These are phyloP conservation scores for Heterobasidion parviporum DNA, from an alignment of 1,284 basidiomycete genomes.

Conservation along the genomic window DNA sequence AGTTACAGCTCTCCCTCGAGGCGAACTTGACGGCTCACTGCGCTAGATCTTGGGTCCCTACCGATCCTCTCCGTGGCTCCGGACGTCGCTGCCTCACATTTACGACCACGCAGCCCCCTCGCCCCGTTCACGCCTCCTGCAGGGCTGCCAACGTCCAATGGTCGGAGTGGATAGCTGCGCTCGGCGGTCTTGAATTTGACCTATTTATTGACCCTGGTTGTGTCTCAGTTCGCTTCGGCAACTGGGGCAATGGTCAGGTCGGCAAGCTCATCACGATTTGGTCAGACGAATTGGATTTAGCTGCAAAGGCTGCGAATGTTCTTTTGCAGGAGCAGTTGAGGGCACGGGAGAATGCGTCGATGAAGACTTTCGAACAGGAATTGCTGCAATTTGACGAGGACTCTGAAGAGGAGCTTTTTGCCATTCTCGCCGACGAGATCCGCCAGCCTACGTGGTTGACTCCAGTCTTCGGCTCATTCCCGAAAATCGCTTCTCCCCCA, in stretches of 20 bases:
- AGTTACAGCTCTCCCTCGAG: slow-evolving; percentile 62
- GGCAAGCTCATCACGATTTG: slow-evolving; percentile 51
- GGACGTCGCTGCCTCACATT: slow-evolving; percentile 67
- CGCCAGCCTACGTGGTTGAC: slow-evolving; percentile 59
- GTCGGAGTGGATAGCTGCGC: slow-evolving; percentile 64
- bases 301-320: slow-evolving; percentile 10
- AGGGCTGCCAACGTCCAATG: slow-evolving; percentile 60
- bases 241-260: slow-evolving; percentile 23
- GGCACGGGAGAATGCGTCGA: slow-evolving; percentile 22
- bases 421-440: slow-evolving; percentile 63
- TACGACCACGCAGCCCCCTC: slow-evolving; percentile 55
- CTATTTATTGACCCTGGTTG: slow-evolving; percentile 72
- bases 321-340: neutral
- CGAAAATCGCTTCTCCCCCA: slow-evolving; percentile 23
- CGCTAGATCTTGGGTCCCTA: slow-evolving; percentile 53
- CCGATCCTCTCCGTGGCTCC: slow-evolving; percentile 56
- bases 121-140: slow-evolving; percentile 62
- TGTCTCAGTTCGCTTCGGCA: slow-evolving; percentile 54
- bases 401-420: slow-evolving; percentile 65
- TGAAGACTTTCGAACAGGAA: slow-evolving; percentile 57
- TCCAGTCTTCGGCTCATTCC: slow-evolving; percentile 53
- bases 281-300: slow-evolving; percentile 33
- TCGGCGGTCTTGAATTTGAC: slow-evolving; percentile 65
- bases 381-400: slow-evolving; percentile 58
- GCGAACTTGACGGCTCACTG: slow-evolving; percentile 61